Evolutionary conservation across 1,284 basidiomycete genomes (phyloP).

Genomic region (Tetrapyrgos nigripes): DNA sequence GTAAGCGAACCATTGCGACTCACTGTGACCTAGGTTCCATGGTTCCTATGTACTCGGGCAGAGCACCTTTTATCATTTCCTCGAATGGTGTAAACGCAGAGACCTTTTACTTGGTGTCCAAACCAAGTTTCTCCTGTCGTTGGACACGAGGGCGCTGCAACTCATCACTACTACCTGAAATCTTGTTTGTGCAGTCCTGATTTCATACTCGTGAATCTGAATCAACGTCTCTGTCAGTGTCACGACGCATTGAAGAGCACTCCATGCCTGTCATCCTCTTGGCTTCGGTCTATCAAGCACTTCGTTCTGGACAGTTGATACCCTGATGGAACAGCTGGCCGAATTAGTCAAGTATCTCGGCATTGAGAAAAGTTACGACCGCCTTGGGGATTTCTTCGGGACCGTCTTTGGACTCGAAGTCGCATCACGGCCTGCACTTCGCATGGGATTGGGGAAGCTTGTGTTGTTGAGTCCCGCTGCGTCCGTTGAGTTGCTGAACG

Average conservation of each 20-base stretch:
- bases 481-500: constrained; percentile 44
- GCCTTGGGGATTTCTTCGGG: constrained; percentile 58
- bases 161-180: neutral
- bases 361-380: constrained; percentile 41
- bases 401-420: constrained; percentile 43
- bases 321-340: constrained; percentile 54
- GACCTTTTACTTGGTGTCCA: neutral
- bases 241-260: constrained; percentile 37
- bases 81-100: neutral
- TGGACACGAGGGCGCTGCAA: neutral
- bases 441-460: constrained; percentile 44
- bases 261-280: constrained; percentile 48
- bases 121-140: neutral
- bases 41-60: no score
- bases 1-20: no score
- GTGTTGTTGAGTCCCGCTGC: constrained; percentile 47
- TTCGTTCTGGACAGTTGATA: constrained; percentile 49
- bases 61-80: constrained; percentile 2
- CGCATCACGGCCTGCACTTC: constrained; percentile 40
- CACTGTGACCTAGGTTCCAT: no score
- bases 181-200: neutral
- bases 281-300: constrained; percentile 51
- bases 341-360: constrained; percentile 46
- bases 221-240: constrained; percentile 27
- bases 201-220: neutral